Base-by-base conservation (phyloP, 371 early-diverging fungal genomes). In the Mucor mucedo region DNA sequence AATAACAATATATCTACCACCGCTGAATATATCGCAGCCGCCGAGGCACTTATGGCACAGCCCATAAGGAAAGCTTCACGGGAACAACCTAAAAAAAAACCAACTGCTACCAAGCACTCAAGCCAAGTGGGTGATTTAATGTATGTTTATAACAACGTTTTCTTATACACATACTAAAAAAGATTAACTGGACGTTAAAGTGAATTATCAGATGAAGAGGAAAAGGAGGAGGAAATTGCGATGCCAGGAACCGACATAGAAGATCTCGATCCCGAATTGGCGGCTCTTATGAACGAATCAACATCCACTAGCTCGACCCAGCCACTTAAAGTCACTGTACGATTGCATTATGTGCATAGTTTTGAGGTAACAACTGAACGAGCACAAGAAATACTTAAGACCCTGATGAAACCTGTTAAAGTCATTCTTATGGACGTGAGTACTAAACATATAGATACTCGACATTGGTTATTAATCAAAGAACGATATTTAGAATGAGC, bases 191-290 rank as follows among this genome's bases (percentile, higher is more conserved):
- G 21, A 21, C 21, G 4, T 32, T 28, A 10, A 16, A 59, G 59
- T 27, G 29, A 61, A 21, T 38, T 61, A n/a, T 54, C 62, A n/a
- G 44, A 62, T 6, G 67, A 45, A 29, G 27, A 58, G 4, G 55
- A 61, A 11, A 38, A 30, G 4, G 60, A 60, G 10, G 48, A 58
- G 16, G 48, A 58, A 5, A 44, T 28, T 14, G 39, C 13, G 14
- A 14, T 55, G 9, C 33, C 49, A 48, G 52, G 38, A 14, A n/a
- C 33, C 0, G 60, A 55, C 5, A 53, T 80, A 33, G 73, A 73
- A 8, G 78, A 73, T 35, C 56, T 80, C 3, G 80, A 80, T 58
- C 80, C 80, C 42, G 80, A 77, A 21, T 44, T 80, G 27, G 70
- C 67, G 38, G 52, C 54, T 38, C 55, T 39, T 55, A 41, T 55